These are phyloP conservation scores for Saraca asoca DNA, from an alignment of 331 rosid species.

Conservation along the genomic window DNA sequence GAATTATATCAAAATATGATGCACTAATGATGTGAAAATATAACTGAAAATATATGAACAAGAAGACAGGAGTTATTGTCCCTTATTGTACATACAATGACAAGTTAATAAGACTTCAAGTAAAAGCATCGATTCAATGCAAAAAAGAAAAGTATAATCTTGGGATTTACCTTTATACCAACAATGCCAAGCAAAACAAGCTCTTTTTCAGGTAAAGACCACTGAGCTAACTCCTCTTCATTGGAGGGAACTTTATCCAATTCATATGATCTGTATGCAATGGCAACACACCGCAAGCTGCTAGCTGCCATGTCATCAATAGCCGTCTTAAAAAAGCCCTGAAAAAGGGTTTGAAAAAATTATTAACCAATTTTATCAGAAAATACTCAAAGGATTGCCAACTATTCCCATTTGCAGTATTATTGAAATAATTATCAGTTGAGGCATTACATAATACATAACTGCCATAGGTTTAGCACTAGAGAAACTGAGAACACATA, in stretches of 20 bases:
- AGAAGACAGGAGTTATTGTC: not conserved
- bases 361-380: conserved; percentile 18
- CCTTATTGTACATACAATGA: conserved; percentile 6
- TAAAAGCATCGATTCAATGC: conserved; percentile 26
- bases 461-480: conserved; percentile 19
- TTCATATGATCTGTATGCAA: conserved; percentile 80
- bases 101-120: conserved; percentile 11
- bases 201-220: conserved; percentile 84
- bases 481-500: conserved; percentile 18
- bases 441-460: conserved; percentile 9
- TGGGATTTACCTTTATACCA: conserved; percentile 82
- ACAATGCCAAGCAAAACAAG: conserved; percentile 88
- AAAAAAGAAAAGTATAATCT: conserved; percentile 21
- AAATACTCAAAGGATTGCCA: conserved; percentile 10
- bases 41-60: not conserved
- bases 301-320: conserved; percentile 85
- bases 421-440: conserved; percentile 2
- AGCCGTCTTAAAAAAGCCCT: conserved; percentile 64
- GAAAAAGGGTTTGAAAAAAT: conserved; percentile 28
- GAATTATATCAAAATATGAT: not conserved
- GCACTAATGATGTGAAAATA: conserved; percentile 11
- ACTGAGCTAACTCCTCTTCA: conserved; percentile 62
- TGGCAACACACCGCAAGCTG: conserved; percentile 90
- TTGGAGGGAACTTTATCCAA: conserved; percentile 62
- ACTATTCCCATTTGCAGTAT: conserved; percentile 9